Base-by-base conservation (phyloP, 768 basidiomycete species). In the Mycena rebaudengoi region DNA sequence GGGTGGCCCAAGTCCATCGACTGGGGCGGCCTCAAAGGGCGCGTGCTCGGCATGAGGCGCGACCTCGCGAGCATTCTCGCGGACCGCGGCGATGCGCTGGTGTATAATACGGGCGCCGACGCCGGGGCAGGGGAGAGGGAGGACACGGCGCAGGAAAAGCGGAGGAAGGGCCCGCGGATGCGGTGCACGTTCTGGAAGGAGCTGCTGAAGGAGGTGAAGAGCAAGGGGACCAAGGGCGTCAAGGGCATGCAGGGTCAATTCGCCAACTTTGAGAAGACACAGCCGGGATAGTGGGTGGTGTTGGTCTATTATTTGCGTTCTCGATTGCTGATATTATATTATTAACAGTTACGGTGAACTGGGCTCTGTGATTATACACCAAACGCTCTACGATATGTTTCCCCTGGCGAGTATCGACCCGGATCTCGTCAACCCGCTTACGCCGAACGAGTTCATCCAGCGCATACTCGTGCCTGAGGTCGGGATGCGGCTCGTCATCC, bases 391-490 rank as follows among this genome's bases (percentile, higher is more conserved):
- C 69, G 83, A 87, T 69, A 80, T 94, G 57, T 94, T 94, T 69
- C 91, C 94, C 1, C 87, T 86, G 0, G 73, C 82, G 4, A 76
- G 82, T 0, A 84, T 92, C 45, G 79, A 87, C 57, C 79, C 86
- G 0, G 71, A 77, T n/a, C 74, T 81, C 12, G 84, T 88, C 25
- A 74, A 81, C 0, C 91, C 96, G 0, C 84, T 98, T 23, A 86
- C 88, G 1, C 81, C 88, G 0, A 84, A 86, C 32, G 90, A 94
- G 60, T 97, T 96, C 71, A 82, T 95, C 35, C 88, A 91, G 37
- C 88, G 89, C 16, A 84, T 98, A 29, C 85, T 99, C n/a, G 88
- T 98, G 3, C 97, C 97, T 2, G 96, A 98, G 76, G 87, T 91
- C 0, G 94, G 91, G 0, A 80, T 91, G 39, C 81, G 85, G 23